These are phyloP conservation scores for Phytophthora pini DNA, from an alignment of 352 stramenopile species.

Conservation along the genomic window DNA sequence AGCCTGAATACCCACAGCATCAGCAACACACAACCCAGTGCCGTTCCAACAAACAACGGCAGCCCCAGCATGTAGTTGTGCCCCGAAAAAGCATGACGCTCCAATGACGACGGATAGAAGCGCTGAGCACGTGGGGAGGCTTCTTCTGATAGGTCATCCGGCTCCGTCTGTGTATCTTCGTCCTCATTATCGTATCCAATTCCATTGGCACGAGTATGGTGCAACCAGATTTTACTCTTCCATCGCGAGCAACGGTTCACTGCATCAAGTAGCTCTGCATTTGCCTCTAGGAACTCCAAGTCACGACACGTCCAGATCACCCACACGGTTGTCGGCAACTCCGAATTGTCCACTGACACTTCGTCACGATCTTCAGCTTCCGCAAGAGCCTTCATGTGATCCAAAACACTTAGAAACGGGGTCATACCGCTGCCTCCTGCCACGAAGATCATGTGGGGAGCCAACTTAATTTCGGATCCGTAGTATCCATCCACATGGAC, in stretches of 20 bases:
- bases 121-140: slow-evolving; percentile 40
- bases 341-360: slow-evolving; percentile 14
- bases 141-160: slow-evolving; percentile 37
- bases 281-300: slow-evolving; percentile 47
- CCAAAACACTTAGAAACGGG: slow-evolving; percentile 69
- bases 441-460: slow-evolving; percentile 71
- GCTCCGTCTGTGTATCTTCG: slow-evolving; percentile 42
- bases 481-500: slow-evolving; percentile 82
- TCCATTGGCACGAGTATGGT: slow-evolving; percentile 40
- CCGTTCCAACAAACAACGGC: slow-evolving; percentile 43
- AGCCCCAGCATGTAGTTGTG: slow-evolving; percentile 42
- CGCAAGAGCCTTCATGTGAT: slow-evolving; percentile 57
- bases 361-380: slow-evolving; percentile 22
- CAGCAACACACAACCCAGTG: slow-evolving; percentile 32
- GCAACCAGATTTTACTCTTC: slow-evolving; percentile 60
- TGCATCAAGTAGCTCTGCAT: slow-evolving; percentile 52
- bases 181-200: slow-evolving; percentile 30
- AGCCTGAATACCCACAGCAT: slow-evolving; percentile 43
- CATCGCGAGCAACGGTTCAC: slow-evolving; percentile 48
- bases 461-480: slow-evolving; percentile 52
- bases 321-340: slow-evolving; percentile 55
- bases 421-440: slow-evolving; percentile 78
- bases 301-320: slow-evolving; percentile 64
- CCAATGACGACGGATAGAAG: slow-evolving; percentile 43
- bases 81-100: slow-evolving; percentile 40